Evolutionary conservation across 1,284 basidiomycete genomes (phyloP).

Genomic region (Melampsora larici-populina): DNA sequence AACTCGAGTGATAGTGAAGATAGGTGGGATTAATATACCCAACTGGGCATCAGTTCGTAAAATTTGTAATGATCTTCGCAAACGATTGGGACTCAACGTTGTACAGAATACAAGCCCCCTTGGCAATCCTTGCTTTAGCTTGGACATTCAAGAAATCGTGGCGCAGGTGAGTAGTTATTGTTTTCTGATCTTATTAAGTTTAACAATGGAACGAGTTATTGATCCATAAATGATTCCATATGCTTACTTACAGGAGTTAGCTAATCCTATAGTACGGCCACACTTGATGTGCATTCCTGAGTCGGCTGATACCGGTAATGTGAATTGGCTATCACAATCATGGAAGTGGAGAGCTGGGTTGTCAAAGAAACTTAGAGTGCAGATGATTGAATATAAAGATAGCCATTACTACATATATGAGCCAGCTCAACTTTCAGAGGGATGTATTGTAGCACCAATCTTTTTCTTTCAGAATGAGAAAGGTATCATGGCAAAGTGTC

Average conservation of each 20-base stretch:
- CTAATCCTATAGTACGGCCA: not conserved
- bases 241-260: not conserved
- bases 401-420: not conserved
- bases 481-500: too few relatives aligned
- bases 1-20: not conserved
- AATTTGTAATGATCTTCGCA: not conserved
- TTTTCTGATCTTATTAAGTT: not conserved
- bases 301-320: not conserved
- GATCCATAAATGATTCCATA: not conserved
- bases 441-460: not conserved
- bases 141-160: not conserved
- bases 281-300: slow-evolving; percentile 2
- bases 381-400: not conserved
- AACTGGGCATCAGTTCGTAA: not conserved
- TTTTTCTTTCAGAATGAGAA: too few relatives aligned
- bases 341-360: not conserved
- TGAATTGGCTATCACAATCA: not conserved
- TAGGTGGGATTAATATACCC: not conserved
- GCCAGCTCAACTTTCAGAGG: not conserved
- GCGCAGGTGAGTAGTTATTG: not conserved
- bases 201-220: not conserved
- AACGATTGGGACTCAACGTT: not conserved
- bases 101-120: not conserved
- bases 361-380: not conserved
- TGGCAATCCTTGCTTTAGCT: not conserved